Evolutionary conservation across 2,329 filamentous ascomycete species (phyloP).

Genomic region (Chaetomiaceae sp.): DNA sequence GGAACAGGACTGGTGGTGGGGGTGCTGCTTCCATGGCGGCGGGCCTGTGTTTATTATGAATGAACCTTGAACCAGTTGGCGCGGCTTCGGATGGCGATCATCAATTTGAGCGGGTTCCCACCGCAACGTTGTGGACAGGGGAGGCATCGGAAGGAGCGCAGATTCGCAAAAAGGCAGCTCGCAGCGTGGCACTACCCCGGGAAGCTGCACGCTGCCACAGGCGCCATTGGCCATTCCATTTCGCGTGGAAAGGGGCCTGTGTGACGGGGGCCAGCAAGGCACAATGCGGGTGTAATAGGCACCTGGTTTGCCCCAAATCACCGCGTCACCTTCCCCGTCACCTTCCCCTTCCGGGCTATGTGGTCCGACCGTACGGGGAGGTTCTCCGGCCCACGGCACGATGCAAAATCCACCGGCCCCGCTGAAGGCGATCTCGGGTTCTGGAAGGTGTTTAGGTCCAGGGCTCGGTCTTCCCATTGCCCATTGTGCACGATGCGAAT

Average conservation of each 20-base stretch:
- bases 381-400: not conserved
- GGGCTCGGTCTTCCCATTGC: too few species aligned
- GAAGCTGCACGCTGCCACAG: not conserved
- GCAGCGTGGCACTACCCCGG: not conserved
- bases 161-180: conserved; percentile 8
- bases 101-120: not conserved
- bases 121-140: conserved; percentile 8
- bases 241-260: not conserved
- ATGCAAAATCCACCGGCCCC: not conserved
- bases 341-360: conserved; percentile 10
- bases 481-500: too few species aligned
- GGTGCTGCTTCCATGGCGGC: not conserved
- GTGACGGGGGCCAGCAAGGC: not conserved
- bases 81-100: not conserved
- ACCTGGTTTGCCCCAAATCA: not conserved
- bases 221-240: not conserved
- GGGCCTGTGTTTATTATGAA: conserved; percentile 2
- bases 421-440: conserved; percentile 4
- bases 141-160: not conserved
- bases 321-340: not conserved
- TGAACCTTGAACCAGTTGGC: too few species aligned
- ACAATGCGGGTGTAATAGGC: not conserved
- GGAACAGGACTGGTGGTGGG: not conserved
- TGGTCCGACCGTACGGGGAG: not conserved
- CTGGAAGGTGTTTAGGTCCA: conserved; percentile 14